Evolutionary conservation across 1,284 basidiomycete species (phyloP).

Genomic region (Thelephora terrestris): DNA sequence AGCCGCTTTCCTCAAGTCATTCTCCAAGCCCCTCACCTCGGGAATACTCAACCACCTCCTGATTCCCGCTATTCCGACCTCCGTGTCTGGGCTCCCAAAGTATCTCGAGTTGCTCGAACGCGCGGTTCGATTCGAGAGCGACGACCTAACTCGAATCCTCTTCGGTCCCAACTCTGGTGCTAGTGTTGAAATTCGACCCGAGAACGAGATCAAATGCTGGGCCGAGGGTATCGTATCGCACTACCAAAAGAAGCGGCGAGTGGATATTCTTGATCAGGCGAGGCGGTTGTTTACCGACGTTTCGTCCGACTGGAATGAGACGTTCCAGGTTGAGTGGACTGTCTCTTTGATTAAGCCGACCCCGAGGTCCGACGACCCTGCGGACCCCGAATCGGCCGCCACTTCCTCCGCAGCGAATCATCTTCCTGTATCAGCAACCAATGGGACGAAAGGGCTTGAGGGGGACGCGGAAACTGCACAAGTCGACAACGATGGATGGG

Average conservation of each 20-base stretch:
- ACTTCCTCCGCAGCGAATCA: too few relatives aligned
- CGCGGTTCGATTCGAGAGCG: constrained; percentile 55
- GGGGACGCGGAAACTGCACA: not conserved
- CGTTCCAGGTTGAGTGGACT: constrained; percentile 28
- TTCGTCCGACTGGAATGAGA: constrained; percentile 23
- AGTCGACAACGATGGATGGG: constrained; percentile 39
- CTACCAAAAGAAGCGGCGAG: constrained; percentile 62
- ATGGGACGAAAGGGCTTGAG: too few relatives aligned
- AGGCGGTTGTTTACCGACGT: constrained; percentile 26
- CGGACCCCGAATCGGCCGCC: too few relatives aligned
- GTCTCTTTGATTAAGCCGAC: constrained; percentile 6
- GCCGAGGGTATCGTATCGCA: constrained; percentile 51
- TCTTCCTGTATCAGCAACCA: too few relatives aligned
- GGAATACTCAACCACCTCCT: constrained; percentile 58
- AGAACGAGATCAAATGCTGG: constrained; percentile 51
- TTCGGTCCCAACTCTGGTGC: constrained; percentile 29
- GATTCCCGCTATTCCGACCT: constrained; percentile 54
- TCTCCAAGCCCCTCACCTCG: constrained; percentile 46
- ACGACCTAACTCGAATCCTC: constrained; percentile 38
- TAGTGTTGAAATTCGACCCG: constrained; percentile 10
- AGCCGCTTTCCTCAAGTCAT: constrained; percentile 35
- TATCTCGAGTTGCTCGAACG: constrained; percentile 49
- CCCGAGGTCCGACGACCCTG: not conserved
- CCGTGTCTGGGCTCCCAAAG: constrained; percentile 41
- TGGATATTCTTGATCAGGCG: constrained; percentile 47